Evolutionary conservation across 805 yeast species (phyloP), one percentile per base, ranked within the genome.

Genomic region (Ogataea nitratoaversa): DNA sequence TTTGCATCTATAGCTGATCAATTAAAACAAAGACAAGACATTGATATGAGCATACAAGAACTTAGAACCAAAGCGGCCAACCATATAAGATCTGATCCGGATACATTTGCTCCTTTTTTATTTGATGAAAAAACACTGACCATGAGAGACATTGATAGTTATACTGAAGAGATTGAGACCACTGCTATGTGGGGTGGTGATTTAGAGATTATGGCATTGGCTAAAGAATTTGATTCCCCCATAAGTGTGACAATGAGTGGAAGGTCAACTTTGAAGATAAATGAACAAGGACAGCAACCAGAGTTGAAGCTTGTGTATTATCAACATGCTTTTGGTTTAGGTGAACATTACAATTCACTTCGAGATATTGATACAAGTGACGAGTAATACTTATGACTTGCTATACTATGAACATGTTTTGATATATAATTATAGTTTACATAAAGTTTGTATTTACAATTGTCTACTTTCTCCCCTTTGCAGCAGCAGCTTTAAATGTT

Each of bases 181-280:
- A 87, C 96, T 0, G 80, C 95, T 0, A 76, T 85, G 70, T 91
- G 99, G 99, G 99, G 99, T 19, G 93, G 96, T 8, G 97, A 93
- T 53, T 68, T 88, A 68, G 99, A 91, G 66, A 79, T 91, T 16
- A 61, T 86, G 56, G 96, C 97, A 0, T 67, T 90, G 30, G 72
- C 95, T 1, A 72, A 78, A 43, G 77, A 76, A n/a, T 84, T 71
- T 52, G 70, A 81, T 43, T 79, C 85, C 49, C 85, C 89, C 0
- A 77, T 91, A n/a, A 70, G 80, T 35, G 81, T 91, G 9, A 69
- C 82, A 65, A 78, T 84, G 70, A 84, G 88, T 34, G 95, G 95
- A 0, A 74, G 87, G 30, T 74, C 89, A 5, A 72, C 82, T 2
- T 68, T 83, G 49, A 60, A 52, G 28, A 76, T 86, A 41, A 84